A percentile compares a stretch with the other conserved stretches of the same genome.
Conservation (phyloP, 306 rosid genomes). For the Lithocarpus polystachyus region DNA sequence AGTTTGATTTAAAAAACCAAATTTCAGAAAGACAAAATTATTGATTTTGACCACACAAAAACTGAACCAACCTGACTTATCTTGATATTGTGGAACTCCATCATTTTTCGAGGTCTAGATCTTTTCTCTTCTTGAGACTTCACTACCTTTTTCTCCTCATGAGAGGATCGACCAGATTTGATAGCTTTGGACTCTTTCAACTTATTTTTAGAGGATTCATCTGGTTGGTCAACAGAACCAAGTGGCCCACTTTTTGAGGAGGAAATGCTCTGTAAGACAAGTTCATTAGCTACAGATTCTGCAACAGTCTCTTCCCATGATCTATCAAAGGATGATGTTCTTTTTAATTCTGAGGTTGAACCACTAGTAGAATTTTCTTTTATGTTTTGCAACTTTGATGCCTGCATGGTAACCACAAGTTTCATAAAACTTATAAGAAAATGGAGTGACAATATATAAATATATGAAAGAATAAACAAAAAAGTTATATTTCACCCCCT, state of each 20-base stretch:
- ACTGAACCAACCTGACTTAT: slow-evolving; percentile 84
- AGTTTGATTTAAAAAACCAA: slow-evolving; percentile 16
- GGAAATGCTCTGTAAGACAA: slow-evolving; percentile 86
- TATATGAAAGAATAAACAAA: slow-evolving; percentile 6
- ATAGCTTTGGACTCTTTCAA: slow-evolving; percentile 75
- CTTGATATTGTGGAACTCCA: slow-evolving; percentile 96
- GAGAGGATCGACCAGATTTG: slow-evolving; percentile 82
- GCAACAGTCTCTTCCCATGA: slow-evolving; percentile 97
- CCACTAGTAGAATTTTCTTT: slow-evolving; percentile 37
- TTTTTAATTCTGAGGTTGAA: slow-evolving; percentile 61
- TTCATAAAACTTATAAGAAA: slow-evolving; percentile 18
- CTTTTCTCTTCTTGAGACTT: slow-evolving; percentile 85
- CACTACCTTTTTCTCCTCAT: slow-evolving; percentile 81
- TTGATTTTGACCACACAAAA: slow-evolving; percentile 17
- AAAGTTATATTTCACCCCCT: slow-evolving; percentile 6
- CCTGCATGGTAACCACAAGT: slow-evolving; percentile 46
- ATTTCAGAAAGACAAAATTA: slow-evolving; percentile 5
- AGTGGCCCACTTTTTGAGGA: slow-evolving; percentile 54
- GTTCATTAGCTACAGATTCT: slow-evolving; percentile 94
- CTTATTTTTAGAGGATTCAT: slow-evolving; percentile 69
- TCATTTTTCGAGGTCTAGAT: slow-evolving; percentile 90
- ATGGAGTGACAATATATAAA: slow-evolving; percentile 3
- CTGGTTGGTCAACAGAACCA: slow-evolving; percentile 68
- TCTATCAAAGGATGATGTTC: slow-evolving; percentile 92
- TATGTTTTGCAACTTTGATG: slow-evolving; percentile 50